These are phyloP conservation scores for Oxalis stricta DNA, from an alignment of 441 rosid genomes.

Conservation along the genomic window DNA sequence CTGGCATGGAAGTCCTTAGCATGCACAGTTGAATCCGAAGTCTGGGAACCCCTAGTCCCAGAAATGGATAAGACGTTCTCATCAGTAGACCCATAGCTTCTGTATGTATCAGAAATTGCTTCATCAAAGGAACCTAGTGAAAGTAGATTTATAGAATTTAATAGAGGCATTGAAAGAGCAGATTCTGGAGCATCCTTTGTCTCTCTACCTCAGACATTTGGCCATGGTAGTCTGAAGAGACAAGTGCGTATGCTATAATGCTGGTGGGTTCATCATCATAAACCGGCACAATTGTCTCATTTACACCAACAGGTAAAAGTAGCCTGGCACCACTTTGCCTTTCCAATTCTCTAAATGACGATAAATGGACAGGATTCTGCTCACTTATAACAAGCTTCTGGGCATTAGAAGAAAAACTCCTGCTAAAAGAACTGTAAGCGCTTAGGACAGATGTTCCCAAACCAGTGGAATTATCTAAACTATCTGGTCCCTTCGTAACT, in stretches of 20 bases:
- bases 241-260: conserved; percentile 24
- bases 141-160: conserved; percentile 37
- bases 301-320: conserved; percentile 21
- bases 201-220: conserved; percentile 35
- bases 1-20: conserved; percentile 45
- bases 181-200: conserved; percentile 37
- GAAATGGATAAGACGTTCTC: conserved; percentile 26
- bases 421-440: conserved; percentile 30
- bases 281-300: conserved; percentile 22
- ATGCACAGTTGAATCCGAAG: conserved; percentile 29
- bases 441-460: conserved; percentile 34
- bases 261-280: conserved; percentile 33
- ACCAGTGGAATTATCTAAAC: conserved; percentile 18
- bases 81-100: conserved; percentile 39
- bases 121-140: conserved; percentile 39
- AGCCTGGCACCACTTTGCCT: conserved; percentile 18
- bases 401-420: conserved; percentile 15
- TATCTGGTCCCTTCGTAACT: conserved; percentile 17
- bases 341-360: conserved; percentile 12
- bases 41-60: conserved; percentile 41
- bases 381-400: conserved; percentile 18
- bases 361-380: conserved; percentile 15
- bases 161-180: conserved; percentile 30
- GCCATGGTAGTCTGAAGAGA: conserved; percentile 15
- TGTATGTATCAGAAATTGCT: conserved; percentile 27